Percentiles rank a stretch among this genome's conserved stretches.
These are phyloP conservation scores for Apostasia shenzhenica DNA, from an alignment of 106 monocot species.

Conservation along the genomic window DNA sequence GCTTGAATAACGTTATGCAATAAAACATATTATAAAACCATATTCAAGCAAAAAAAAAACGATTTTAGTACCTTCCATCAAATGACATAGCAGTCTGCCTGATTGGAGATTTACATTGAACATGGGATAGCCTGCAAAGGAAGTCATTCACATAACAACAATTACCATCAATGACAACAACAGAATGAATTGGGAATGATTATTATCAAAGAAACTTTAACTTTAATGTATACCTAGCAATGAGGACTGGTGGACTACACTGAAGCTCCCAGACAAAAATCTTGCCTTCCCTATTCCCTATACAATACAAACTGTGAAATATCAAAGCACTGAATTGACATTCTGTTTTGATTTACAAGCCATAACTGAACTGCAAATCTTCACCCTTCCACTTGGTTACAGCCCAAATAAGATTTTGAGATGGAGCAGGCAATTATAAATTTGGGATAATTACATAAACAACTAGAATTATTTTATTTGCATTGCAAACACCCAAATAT, in stretches of 20 bases:
- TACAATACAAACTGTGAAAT: not conserved
- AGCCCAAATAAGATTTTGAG: too few relatives aligned
- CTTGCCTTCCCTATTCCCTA: conserved; percentile 95
- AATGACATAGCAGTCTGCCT: conserved; percentile 92
- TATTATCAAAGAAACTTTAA: not conserved
- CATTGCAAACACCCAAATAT: too few relatives aligned
- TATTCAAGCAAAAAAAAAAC: too few relatives aligned
- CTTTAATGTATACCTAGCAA: conserved; percentile 41
- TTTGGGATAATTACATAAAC: too few relatives aligned
- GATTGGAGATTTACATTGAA: conserved; percentile 84
- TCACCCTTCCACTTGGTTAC: too few relatives aligned
- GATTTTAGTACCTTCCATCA: conserved; percentile 73
- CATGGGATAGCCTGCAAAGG: conserved; percentile 62
- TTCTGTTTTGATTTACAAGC: too few relatives aligned
- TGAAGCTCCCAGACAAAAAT: conserved; percentile 79
- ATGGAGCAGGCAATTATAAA: too few relatives aligned
- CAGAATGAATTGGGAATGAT: not conserved
- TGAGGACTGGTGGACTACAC: conserved; percentile 82
- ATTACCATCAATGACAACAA: not conserved
- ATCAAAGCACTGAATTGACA: not conserved
- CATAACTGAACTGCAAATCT: too few relatives aligned
- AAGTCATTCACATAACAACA: not conserved
- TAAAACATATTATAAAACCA: too few relatives aligned
- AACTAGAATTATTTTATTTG: too few relatives aligned
- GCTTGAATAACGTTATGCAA: too few relatives aligned